Evolutionary conservation across 768 basidiomycete genomes (phyloP).

Genomic region (Cyclocybe aegerita): DNA sequence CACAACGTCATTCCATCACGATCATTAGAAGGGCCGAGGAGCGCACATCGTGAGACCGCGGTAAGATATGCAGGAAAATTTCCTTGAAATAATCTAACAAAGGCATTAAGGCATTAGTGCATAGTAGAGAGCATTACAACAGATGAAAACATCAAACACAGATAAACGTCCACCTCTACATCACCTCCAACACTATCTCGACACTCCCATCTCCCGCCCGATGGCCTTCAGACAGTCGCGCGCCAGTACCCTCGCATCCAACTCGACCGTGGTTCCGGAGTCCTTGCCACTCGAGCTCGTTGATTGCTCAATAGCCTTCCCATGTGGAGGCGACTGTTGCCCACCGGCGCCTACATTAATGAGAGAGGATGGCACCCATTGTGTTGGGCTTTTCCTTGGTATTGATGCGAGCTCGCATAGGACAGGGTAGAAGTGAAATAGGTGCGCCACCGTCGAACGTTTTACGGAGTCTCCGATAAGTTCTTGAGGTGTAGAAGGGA

Average conservation of each 20-base stretch:
- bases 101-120: background rate
- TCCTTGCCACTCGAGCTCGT: constrained; percentile 8
- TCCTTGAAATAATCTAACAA: no score
- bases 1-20: no score
- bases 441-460: constrained; percentile 75
- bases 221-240: constrained; percentile 66
- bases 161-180: constrained; percentile 1
- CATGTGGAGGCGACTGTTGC: no score
- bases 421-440: constrained; percentile 85
- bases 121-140: background rate
- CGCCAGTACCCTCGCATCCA: constrained; percentile 68
- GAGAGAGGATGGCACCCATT: constrained; percentile 49
- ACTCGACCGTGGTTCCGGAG: constrained; percentile 33
- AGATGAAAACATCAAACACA: background rate
- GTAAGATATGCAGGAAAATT: no score
- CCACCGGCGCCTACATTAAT: background rate
- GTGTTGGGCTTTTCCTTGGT: constrained; percentile 63
- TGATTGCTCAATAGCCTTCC: no score
- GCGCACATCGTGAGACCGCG: no score
- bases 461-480: constrained; percentile 71
- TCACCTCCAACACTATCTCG: constrained; percentile 13
- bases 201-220: constrained; percentile 71
- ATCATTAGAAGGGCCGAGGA: no score
- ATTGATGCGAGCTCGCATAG: constrained; percentile 80
- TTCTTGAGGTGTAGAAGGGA: constrained; percentile 44